phyloP scores from a whole-genome alignment of 345 rosid genomes.

The Heritiera littoralis region DNA sequence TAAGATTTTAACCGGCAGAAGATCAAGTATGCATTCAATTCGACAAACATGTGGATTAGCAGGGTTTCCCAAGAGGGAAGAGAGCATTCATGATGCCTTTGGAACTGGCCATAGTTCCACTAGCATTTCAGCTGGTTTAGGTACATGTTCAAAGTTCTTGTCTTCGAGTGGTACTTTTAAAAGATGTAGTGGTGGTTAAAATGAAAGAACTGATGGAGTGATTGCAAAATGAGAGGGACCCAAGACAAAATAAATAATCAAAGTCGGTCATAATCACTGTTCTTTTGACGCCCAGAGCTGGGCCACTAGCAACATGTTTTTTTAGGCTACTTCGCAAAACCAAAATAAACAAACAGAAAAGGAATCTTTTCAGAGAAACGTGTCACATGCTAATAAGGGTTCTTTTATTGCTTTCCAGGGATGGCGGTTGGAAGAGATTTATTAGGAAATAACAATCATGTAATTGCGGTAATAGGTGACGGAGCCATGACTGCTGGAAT shows the following conservation, averaged over 20 bases:
- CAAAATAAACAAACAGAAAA: background rate
- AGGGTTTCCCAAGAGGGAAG: constrained; percentile 53
- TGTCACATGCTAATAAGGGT: background rate
- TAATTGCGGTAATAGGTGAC: constrained; percentile 50
- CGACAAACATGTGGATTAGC: constrained; percentile 49
- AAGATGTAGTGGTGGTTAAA: background rate
- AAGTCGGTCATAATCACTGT: background rate
- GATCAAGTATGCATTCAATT: constrained; percentile 47
- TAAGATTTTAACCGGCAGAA: constrained; percentile 49
- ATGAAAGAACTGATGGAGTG: background rate
- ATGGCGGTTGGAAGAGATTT: constrained; percentile 60
- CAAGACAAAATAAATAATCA: background rate
- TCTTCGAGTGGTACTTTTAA: background rate
- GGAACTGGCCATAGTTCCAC: constrained; percentile 63
- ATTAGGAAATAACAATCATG: constrained; percentile 46
- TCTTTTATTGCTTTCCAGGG: constrained; percentile 26
- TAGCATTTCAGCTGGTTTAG: constrained; percentile 55
- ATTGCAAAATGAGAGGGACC: background rate
- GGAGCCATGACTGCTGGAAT: constrained; percentile 62
- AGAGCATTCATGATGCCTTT: constrained; percentile 50
- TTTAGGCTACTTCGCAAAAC: background rate
- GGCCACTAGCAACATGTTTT: background rate
- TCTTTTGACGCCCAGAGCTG: background rate
- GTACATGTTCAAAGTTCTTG: constrained; percentile 21
- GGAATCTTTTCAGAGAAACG: background rate